These are phyloP conservation scores for Dipodascus albidus DNA, from an alignment of 805 yeast species.

Conservation along the genomic window DNA sequence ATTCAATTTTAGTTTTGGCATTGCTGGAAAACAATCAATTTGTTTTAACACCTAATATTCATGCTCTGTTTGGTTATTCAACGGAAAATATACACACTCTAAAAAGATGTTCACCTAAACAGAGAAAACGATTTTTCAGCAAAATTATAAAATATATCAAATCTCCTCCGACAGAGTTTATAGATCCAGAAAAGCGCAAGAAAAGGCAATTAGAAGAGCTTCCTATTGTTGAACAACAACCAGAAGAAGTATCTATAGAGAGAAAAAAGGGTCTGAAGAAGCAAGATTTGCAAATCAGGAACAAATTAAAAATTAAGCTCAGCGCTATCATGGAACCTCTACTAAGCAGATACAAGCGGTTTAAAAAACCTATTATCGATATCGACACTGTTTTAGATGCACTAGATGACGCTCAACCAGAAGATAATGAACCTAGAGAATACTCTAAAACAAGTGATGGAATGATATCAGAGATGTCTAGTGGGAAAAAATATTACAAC, in stretches of 20 bases:
- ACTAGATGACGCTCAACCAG: constrained; percentile 46
- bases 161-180: constrained; percentile 62
- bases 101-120: constrained; percentile 31
- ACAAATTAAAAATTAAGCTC: constrained; percentile 71
- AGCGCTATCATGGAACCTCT: constrained; percentile 84
- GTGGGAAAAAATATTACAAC: constrained; percentile 64
- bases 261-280: constrained; percentile 34
- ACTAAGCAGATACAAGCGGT: constrained; percentile 76
- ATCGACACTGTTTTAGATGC: constrained; percentile 62
- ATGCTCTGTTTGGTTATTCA: constrained; percentile 46
- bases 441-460: constrained; percentile 38
- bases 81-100: constrained; percentile 37
- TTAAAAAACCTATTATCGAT: constrained; percentile 83
- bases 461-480: constrained; percentile 69
- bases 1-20: constrained; percentile 64
- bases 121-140: constrained; percentile 47
- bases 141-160: constrained; percentile 40
- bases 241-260: constrained; percentile 25
- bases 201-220: constrained; percentile 29
- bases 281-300: constrained; percentile 72
- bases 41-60: constrained; percentile 36
- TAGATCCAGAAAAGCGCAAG: constrained; percentile 43
- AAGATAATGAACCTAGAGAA: constrained; percentile 26
- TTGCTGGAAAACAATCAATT: constrained; percentile 41
- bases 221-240: constrained; percentile 26